These are phyloP conservation scores for Hericium alpestre DNA, from an alignment of 768 basidiomycete genomes.

Conservation along the genomic window DNA sequence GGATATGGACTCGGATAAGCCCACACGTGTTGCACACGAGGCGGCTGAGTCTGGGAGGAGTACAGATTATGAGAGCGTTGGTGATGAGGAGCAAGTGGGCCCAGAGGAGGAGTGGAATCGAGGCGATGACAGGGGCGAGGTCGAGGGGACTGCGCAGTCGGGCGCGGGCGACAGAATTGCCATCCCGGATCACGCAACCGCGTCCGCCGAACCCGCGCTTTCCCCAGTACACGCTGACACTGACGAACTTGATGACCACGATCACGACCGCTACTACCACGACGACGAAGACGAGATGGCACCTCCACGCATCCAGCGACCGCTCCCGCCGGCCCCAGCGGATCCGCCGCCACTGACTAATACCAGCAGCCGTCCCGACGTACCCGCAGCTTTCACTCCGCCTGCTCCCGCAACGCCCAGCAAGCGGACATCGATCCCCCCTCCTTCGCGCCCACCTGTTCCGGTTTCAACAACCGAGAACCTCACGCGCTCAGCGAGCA, in stretches of 20 bases:
- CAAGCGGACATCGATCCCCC: slow-evolving; percentile 9
- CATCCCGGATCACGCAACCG: background rate
- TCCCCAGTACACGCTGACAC: background rate
- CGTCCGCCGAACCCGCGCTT: background rate
- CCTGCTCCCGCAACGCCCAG: background rate
- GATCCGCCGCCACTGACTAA: slow-evolving; percentile 16
- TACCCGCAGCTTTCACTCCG: background rate
- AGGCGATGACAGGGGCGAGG: background rate
- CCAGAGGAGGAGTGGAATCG: background rate
- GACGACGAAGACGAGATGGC: slow-evolving; percentile 19
- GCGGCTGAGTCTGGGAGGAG: background rate
- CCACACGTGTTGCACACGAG: slow-evolving; percentile 10
- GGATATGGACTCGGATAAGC: slow-evolving; percentile 3
- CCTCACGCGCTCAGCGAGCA: slow-evolving; percentile 2
- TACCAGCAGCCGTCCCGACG: background rate
- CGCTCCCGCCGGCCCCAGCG: slow-evolving; percentile 24
- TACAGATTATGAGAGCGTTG: background rate
- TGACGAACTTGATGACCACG: slow-evolving; percentile 6
- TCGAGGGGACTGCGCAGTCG: background rate
- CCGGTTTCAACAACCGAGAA: background rate
- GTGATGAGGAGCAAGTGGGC: slow-evolving; percentile 5
- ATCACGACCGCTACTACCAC: slow-evolving; percentile 15
- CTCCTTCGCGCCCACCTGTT: background rate
- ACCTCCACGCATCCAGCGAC: slow-evolving; percentile 22
- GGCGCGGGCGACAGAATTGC: background rate